A percentile compares a stretch with the other conserved stretches of the same genome.
phyloP scores from a whole-genome alignment of 2,329 filamentous ascomycete species.

The Cercospora zeae-maydis region DNA sequence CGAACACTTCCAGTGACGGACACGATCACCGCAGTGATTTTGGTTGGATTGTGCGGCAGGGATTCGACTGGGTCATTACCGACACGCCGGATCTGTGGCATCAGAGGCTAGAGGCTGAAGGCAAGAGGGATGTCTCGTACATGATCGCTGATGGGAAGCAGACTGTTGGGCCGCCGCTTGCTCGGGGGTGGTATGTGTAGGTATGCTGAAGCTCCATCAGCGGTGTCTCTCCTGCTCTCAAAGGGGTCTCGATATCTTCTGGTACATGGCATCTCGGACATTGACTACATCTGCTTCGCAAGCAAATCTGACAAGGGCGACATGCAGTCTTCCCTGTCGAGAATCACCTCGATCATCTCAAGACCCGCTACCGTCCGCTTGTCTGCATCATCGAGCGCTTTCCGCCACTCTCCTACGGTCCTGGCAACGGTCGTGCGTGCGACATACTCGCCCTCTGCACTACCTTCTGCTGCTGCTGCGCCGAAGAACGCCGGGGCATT shows the following conservation, averaged over 20 bases:
- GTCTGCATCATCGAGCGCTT: constrained; percentile 8
- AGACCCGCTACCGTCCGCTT: neutral
- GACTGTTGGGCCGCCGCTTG: neutral
- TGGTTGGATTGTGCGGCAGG: neutral
- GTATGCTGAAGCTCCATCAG: neutral
- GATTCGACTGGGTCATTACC: constrained; percentile 23
- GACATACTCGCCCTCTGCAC: constrained; percentile 3
- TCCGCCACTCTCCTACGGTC: constrained; percentile 10
- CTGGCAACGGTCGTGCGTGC: constrained; percentile 2
- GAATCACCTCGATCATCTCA: constrained; percentile 15
- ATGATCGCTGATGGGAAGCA: constrained; percentile 20
- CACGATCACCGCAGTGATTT: neutral
- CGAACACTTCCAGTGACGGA: neutral
- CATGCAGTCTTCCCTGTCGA: constrained; percentile 14
- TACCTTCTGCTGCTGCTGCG: neutral
- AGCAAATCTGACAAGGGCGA: constrained; percentile 13
- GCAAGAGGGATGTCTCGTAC: constrained; percentile 18
- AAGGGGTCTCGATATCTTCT: too few relatives aligned
- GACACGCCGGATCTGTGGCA: constrained; percentile 25
- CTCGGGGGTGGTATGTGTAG: neutral
- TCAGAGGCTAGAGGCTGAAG: constrained; percentile 15
- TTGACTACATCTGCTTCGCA: constrained; percentile 7
- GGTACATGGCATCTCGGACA: neutral
- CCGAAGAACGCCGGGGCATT: constrained; percentile 17
- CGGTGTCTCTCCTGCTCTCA: neutral